Evolutionary conservation across 1,284 basidiomycete species (phyloP), one percentile per base, ranked within the genome.

Genomic region (Tylopilus sp.): DNA sequence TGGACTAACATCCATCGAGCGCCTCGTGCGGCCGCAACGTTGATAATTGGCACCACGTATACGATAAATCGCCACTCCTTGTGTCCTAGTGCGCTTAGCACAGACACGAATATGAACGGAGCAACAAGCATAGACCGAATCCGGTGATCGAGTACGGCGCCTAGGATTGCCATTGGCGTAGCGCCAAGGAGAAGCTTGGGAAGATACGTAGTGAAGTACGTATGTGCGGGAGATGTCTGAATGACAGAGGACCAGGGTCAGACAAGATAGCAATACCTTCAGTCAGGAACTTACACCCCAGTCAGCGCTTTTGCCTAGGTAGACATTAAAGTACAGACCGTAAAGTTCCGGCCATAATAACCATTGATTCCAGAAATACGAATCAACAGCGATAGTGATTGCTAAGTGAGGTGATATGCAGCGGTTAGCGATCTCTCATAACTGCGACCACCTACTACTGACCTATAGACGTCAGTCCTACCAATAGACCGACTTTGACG

Each of bases 11-110:
- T 75, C 79, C 83, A 87, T 14, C 80, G 77, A 0, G 88, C 83
- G 4, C 89, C 90, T 25, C 89, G 79, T 0, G 95, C 91, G 1
- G 92, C 93, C 3, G 92, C 86, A 7, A 95, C 81, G 74, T 98
- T 98, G 78, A 95, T 84, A 1, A 90, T 76, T 0, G 97, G 96
- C 0, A 98, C 86, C 19, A 90, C 86, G 76, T 98, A 98, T 12
- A 96, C 86, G 69, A 98, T 85, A 79, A 99, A 99, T 8, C 97
- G 88, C 96, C 97, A 98, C 81, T 99, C 98, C 77, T 96, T 96
- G 79, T 96, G 94, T 0, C 88, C 91, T 1, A 98, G 83, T 27
- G 79, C 82, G 75, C 94, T 96, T 74, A 99, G 87, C 0, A 91
- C 78, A 0, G 73, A 79, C 2, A 96, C 76, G 75, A 94, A 93